Evolutionary conservation across 306 rosid genomes (phyloP), one percentile per base, ranked within the genome.

Genomic region (Hylodesmum podocarpum): DNA sequence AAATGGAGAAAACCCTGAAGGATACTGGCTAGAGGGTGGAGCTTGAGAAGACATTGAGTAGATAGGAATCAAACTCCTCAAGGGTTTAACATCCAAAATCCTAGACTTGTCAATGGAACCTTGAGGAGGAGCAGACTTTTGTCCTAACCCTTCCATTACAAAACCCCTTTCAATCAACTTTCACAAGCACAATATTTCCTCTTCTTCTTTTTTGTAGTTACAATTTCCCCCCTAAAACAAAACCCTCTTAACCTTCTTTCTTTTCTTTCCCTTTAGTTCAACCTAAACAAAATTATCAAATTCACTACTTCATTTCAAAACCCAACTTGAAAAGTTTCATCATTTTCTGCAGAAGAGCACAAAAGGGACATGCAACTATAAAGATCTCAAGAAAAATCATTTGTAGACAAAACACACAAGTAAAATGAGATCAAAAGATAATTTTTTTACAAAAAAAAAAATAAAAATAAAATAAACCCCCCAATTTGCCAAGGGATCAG

Each of bases 1-100:
- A 79, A 85, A 88, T 4, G 95, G 88, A 16, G 83, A 70, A 81
- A 75, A 84, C 24, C 92, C 91, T 14, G 86, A 61, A 55, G 92
- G 84, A 55, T 78, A 80, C 4, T 79, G 79, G 1, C 58, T 79
- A 62, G 72, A 62, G 37, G 75, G 22, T 36, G 89, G 75, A 76
- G 81, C 70, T 51, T 81, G 81, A 66, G 81, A 34, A 4, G 78
- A 25, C 61, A 36, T 64, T 21, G 90, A 81, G 70, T 83, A 90
- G 57, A 90, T 85, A 0, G 92, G 92, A 27, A 67, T 79, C 86
- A 90, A 77, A 83, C 81, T 57, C 66, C 90, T 83, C 62, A 90
- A 36, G 61, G 96, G 96, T 72, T 81, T 88, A n/a, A 88, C 80
- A 84, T 88, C 92, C 65, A 86, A 64, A 81, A 90, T 81, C 81